A percentile compares a stretch with the other conserved stretches of the same genome.
These are phyloP conservation scores for Moesziomyces parantarcticus DNA, from an alignment of 1,284 basidiomycete genomes.

Conservation along the genomic window DNA sequence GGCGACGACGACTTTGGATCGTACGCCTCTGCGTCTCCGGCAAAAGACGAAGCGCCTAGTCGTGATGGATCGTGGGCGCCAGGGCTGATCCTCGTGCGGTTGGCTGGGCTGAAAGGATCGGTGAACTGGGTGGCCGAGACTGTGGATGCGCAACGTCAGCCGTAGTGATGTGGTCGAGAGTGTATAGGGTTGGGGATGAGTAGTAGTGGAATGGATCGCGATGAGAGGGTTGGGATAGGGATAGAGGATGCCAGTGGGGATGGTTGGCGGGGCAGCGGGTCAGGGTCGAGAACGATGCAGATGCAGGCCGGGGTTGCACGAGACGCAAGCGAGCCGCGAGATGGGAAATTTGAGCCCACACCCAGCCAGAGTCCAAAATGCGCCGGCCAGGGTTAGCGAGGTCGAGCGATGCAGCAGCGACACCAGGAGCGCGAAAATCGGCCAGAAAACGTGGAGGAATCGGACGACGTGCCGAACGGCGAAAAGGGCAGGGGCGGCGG, in stretches of 20 bases:
- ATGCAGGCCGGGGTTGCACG: not conserved
- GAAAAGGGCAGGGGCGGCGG: too few relatives aligned
- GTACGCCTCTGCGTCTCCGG: conserved; percentile 35
- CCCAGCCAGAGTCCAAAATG: too few relatives aligned
- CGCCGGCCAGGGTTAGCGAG: not conserved
- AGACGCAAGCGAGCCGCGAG: not conserved
- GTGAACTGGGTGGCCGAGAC: conserved; percentile 45
- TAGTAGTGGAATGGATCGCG: not conserved
- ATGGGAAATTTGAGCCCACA: not conserved
- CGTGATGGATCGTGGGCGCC: conserved; percentile 10
- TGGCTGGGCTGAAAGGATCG: conserved; percentile 39
- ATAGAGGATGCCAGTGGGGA: not conserved
- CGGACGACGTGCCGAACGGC: not conserved
- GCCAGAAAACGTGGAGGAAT: not conserved
- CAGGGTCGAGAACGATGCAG: conserved; percentile 6
- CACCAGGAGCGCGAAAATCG: not conserved
- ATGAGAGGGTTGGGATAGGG: not conserved
- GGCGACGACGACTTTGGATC: conserved; percentile 49
- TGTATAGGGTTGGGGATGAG: conserved; percentile 1
- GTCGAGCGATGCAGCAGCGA: not conserved
- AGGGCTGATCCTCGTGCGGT: conserved; percentile 29
- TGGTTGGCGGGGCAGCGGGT: conserved; percentile 9
- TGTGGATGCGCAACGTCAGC: conserved; percentile 2
- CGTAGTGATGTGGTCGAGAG: conserved; percentile 2
- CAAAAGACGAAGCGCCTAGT: conserved; percentile 16